Conservation (phyloP, 495 filamentous ascomycete species). For the Aspergillus nanangensis region DNA sequence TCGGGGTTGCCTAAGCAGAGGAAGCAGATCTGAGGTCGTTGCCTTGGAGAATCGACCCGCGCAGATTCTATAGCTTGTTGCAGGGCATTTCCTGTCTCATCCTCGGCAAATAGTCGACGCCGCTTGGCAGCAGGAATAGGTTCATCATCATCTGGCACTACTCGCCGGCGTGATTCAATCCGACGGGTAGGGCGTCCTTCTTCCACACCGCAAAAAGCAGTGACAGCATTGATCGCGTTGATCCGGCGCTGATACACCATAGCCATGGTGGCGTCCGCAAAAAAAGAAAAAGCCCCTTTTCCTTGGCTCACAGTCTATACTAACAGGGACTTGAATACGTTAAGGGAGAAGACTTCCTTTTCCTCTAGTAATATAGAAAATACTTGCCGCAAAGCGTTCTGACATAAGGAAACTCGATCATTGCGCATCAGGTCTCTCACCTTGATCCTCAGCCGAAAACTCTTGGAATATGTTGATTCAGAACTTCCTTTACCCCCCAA, state of each 20-base stretch:
- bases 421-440: too few relatives aligned
- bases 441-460: too few relatives aligned
- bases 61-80: neutral
- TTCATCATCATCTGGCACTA: neutral
- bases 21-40: neutral
- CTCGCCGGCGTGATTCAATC: neutral
- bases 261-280: neutral
- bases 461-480: too few relatives aligned
- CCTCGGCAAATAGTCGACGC: neutral
- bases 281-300: too few relatives aligned
- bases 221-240: neutral
- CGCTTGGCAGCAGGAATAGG: neutral
- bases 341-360: too few relatives aligned
- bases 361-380: too few relatives aligned
- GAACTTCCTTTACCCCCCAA: too few relatives aligned
- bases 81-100: neutral
- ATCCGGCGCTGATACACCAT: neutral
- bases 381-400: too few relatives aligned
- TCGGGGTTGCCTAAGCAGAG: neutral
- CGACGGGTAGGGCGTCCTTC: neutral
- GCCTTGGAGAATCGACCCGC: neutral
- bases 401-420: too few relatives aligned
- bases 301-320: too few relatives aligned
- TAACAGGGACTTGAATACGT: too few relatives aligned
- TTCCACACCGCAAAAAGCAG: neutral